phyloP scores from a whole-genome alignment of 768 basidiomycete genomes.

The Clitopilus hobsonii region DNA sequence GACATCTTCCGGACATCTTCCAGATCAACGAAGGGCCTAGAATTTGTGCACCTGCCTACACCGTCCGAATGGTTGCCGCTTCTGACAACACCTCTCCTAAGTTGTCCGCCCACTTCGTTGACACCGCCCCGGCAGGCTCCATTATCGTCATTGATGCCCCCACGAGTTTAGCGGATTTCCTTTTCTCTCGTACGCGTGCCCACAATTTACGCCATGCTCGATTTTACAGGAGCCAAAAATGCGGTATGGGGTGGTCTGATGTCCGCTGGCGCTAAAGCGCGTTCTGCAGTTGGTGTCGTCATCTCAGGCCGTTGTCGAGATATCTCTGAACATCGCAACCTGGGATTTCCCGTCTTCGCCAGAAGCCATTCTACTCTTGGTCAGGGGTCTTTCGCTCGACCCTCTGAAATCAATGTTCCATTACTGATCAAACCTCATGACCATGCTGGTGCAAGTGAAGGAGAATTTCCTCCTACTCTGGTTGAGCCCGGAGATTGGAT shows the following conservation, averaged over 20 bases:
- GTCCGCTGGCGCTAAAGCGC: conserved; percentile 78
- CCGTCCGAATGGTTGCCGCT: conserved; percentile 73
- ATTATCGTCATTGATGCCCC: conserved; percentile 77
- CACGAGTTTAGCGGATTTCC: conserved; percentile 39
- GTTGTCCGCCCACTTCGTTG: conserved; percentile 74
- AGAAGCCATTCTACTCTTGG: conserved; percentile 82
- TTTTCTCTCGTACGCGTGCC: background rate
- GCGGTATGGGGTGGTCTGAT: conserved; percentile 93
- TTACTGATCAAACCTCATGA: conserved; percentile 44
- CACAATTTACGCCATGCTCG: conserved; percentile 6
- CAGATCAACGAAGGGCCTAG: conserved; percentile 21
- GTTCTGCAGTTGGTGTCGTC: conserved; percentile 67
- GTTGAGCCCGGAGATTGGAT: conserved; percentile 79
- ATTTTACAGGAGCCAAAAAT: conserved; percentile 56
- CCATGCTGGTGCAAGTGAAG: conserved; percentile 21
- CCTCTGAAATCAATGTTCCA: conserved; percentile 69
- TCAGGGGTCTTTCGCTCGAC: conserved; percentile 79
- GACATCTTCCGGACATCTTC: conserved; percentile 79
- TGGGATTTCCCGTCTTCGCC: conserved; percentile 78
- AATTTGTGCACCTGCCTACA: conserved; percentile 78
- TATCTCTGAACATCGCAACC: conserved; percentile 65
- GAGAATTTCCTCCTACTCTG: conserved; percentile 46
- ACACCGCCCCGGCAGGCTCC: conserved; percentile 59
- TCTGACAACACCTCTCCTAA: conserved; percentile 59
- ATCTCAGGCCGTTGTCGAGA: conserved; percentile 87